These are phyloP conservation scores for Vanrija sp. DNA, from an alignment of 1,284 basidiomycete species.

Conservation along the genomic window DNA sequence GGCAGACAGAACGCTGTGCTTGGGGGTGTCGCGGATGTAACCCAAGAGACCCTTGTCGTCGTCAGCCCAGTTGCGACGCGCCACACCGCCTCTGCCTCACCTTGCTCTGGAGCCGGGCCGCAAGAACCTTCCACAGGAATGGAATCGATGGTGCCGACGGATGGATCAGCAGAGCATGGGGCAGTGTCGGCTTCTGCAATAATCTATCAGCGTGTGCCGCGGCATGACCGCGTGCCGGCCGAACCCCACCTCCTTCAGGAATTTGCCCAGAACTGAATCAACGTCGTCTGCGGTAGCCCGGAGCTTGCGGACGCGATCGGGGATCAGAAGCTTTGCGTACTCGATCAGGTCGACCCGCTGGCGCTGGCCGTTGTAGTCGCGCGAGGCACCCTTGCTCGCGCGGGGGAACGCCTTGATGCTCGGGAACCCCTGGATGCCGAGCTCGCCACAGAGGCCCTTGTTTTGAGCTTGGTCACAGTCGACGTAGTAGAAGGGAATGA, in stretches of 20 bases:
- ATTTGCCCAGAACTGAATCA: slow-evolving; percentile 24
- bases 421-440: slow-evolving; percentile 87
- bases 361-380: slow-evolving; percentile 70
- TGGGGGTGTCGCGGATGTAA: slow-evolving; percentile 60
- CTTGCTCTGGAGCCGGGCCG: slow-evolving; percentile 65
- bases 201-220: neutral
- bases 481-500: slow-evolving; percentile 83
- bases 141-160: slow-evolving; percentile 69
- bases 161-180: slow-evolving; percentile 69
- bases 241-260: slow-evolving; percentile 37
- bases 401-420: slow-evolving; percentile 84
- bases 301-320: slow-evolving; percentile 62
- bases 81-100: slow-evolving; percentile 13
- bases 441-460: slow-evolving; percentile 73
- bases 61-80: slow-evolving; percentile 12
- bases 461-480: slow-evolving; percentile 86
- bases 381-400: slow-evolving; percentile 61
- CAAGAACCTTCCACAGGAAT: slow-evolving; percentile 77
- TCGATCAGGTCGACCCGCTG: slow-evolving; percentile 70
- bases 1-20: slow-evolving; percentile 51
- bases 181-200: slow-evolving; percentile 55
- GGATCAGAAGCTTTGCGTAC: slow-evolving; percentile 70
- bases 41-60: slow-evolving; percentile 57
- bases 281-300: slow-evolving; percentile 54
- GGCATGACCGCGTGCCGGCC: slow-evolving; percentile 41